Conservation (phyloP, 805 yeast species). For the Yarrowia sp. region DNA sequence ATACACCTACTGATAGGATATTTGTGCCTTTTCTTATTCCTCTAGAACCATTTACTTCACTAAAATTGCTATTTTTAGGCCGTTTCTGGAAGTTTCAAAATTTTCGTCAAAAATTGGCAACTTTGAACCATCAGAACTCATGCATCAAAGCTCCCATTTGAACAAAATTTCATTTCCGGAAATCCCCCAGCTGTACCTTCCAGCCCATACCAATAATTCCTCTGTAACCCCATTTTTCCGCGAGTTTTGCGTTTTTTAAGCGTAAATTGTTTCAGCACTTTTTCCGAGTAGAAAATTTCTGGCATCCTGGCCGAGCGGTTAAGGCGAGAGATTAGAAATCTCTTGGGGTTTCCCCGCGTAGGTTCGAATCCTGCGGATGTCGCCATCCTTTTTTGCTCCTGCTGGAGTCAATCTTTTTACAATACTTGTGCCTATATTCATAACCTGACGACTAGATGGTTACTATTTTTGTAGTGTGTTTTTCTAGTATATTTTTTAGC, state of each 20-base stretch:
- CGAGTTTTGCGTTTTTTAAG: not conserved
- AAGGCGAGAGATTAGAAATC: conserved; percentile 23
- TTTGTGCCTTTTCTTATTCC: no score
- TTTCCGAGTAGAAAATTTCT: not conserved
- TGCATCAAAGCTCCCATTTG: no score
- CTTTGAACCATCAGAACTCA: no score
- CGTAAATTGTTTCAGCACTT: not conserved
- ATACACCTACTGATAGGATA: no score
- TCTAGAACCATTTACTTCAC: no score
- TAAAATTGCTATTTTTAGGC: no score
- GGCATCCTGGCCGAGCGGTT: conserved; percentile 25
- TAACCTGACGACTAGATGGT: no score
- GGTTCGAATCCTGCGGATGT: conserved; percentile 24
- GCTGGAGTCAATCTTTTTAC: not conserved
- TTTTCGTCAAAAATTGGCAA: no score
- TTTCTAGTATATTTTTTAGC: not conserved
- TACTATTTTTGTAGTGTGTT: not conserved
- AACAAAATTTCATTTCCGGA: no score
- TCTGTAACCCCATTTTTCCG: not conserved
- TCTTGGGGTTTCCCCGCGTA: conserved; percentile 24
- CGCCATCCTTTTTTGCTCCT: not conserved
- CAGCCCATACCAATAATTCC: not conserved
- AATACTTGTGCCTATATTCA: no score
- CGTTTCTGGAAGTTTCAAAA: no score
- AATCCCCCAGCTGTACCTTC: no score